Conservation (phyloP, 768 basidiomycete species). For the Butyriboletus loyo region DNA sequence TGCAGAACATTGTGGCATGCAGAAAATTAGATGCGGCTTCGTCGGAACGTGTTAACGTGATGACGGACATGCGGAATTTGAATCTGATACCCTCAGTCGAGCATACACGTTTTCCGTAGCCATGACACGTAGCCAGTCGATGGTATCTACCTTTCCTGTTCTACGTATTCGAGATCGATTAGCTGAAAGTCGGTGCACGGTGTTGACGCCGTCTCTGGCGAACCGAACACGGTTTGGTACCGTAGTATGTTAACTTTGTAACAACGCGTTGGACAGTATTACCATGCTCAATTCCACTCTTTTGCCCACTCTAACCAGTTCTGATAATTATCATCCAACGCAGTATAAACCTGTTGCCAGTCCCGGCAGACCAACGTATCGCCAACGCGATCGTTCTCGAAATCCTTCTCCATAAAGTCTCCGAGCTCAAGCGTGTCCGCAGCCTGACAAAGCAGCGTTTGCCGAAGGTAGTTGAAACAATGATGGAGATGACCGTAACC, state of each 20-base stretch:
- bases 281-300: slow-evolving; percentile 5
- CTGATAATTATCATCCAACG: slow-evolving; percentile 4
- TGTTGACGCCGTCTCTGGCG: too few species aligned
- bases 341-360: slow-evolving; percentile 4
- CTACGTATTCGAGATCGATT: too few species aligned
- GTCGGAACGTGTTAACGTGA: too few species aligned
- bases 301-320: slow-evolving; percentile 9
- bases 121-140: too few species aligned
- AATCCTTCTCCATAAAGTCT: slow-evolving; percentile 15
- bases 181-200: too few species aligned
- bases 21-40: too few species aligned
- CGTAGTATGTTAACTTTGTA: background rate
- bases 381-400: slow-evolving; percentile 6
- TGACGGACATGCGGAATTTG: too few species aligned
- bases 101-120: too few species aligned
- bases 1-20: too few species aligned
- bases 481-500: slow-evolving; percentile 10
- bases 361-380: slow-evolving; percentile 14
- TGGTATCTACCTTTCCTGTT: too few species aligned
- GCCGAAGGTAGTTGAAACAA: slow-evolving; percentile 14
- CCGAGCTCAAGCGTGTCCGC: slow-evolving; percentile 14
- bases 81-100: too few species aligned
- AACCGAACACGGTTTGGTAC: background rate
- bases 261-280: background rate
- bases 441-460: slow-evolving; percentile 13